A percentile compares a stretch with the other conserved stretches of the same genome.
These are phyloP conservation scores for Auricularia auricula-judae DNA, from an alignment of 768 basidiomycete species.

Conservation along the genomic window DNA sequence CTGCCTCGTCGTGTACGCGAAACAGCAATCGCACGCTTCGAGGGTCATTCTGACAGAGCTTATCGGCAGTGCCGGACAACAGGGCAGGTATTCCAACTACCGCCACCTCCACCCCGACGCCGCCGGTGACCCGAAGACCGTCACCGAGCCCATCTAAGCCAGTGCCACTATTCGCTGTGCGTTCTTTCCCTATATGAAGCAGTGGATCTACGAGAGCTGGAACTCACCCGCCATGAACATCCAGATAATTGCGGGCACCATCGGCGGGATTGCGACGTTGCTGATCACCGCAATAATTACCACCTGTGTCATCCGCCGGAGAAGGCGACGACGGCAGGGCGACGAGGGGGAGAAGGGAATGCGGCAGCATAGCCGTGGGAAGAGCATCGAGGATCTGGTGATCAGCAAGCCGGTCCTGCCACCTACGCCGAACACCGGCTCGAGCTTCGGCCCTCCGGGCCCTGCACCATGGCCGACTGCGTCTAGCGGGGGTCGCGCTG, in stretches of 20 bases:
- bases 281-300: not conserved
- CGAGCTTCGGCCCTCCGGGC: not conserved
- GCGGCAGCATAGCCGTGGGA: not conserved
- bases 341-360: not conserved
- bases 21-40: not conserved
- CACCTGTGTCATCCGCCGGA: not conserved
- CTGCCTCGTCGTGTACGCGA: not conserved
- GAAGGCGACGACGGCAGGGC: not conserved
- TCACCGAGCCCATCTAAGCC: not conserved
- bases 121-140: too few relatives aligned
- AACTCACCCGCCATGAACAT: not conserved
- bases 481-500: not conserved
- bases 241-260: not conserved
- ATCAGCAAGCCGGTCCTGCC: not conserved
- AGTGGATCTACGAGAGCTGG: not conserved
- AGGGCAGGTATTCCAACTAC: too few relatives aligned
- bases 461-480: not conserved
- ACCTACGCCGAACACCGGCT: not conserved
- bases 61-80: too few relatives aligned
- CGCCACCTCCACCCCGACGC: too few relatives aligned
- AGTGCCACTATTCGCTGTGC: not conserved
- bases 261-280: not conserved
- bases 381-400: not conserved
- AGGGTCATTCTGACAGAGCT: too few relatives aligned
- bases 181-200: not conserved